Evolutionary conservation across 2,329 filamentous ascomycete species (phyloP).

Genomic region (Aspergillus sp.): DNA sequence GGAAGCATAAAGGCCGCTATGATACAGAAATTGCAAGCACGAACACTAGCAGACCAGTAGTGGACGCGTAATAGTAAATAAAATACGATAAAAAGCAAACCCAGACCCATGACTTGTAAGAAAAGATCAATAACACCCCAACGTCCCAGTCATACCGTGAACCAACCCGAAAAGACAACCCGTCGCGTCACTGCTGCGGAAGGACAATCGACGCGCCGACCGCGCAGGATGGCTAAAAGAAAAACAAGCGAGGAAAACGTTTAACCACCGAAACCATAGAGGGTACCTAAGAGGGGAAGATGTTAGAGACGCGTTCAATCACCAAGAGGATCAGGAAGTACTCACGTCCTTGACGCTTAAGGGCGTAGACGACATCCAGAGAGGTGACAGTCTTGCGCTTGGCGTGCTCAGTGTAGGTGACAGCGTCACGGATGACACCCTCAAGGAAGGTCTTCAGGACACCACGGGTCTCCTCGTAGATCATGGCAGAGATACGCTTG

Average conservation of each 20-base stretch:
- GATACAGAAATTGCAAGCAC: constrained; percentile 42
- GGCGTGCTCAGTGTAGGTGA: constrained; percentile 81
- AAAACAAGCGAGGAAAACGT: constrained; percentile 31
- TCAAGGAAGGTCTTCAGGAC: constrained; percentile 83
- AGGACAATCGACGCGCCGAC: constrained; percentile 30
- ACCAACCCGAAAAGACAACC: constrained; percentile 40
- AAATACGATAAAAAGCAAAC: constrained; percentile 39
- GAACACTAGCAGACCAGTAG: constrained; percentile 40
- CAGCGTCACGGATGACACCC: constrained; percentile 74
- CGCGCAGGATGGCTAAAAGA: constrained; percentile 32
- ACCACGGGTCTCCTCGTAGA: constrained; percentile 80
- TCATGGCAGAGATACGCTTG: constrained; percentile 99
- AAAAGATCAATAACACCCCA: constrained; percentile 44
- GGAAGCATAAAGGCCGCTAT: constrained; percentile 39
- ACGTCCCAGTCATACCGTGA: constrained; percentile 46
- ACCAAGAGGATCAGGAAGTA: constrained; percentile 11
- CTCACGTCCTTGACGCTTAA: constrained; percentile 61
- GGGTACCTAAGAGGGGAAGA: constrained; percentile 54
- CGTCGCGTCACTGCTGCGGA: constrained; percentile 32
- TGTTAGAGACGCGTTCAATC: constrained; percentile 18
- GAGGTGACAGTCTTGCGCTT: constrained; percentile 63
- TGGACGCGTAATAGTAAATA: constrained; percentile 40
- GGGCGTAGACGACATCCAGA: constrained; percentile 62
- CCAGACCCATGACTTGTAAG: constrained; percentile 42
- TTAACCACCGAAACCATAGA: constrained; percentile 91